A percentile compares a stretch with the other conserved stretches of the same genome.
Conservation (phyloP, 768 basidiomycete species). For the Tremella yokohamensis region DNA sequence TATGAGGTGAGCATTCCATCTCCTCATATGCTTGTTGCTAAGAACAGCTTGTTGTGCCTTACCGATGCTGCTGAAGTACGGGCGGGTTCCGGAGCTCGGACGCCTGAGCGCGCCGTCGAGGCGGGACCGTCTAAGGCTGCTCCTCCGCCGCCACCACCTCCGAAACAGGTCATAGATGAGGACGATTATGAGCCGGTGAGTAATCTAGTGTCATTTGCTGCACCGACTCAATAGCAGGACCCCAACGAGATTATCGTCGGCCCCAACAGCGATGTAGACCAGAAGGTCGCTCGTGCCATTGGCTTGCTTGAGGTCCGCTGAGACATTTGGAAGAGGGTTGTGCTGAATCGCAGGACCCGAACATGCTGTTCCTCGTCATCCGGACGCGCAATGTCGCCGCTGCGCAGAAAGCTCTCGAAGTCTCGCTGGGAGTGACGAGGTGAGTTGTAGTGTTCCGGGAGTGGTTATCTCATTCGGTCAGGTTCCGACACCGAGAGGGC, state of each 20-base stretch:
- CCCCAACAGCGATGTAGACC: slow-evolving; percentile 28
- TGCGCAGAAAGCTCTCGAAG: slow-evolving; percentile 40
- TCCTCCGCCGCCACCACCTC: slow-evolving; percentile 10
- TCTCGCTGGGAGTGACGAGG: slow-evolving; percentile 45
- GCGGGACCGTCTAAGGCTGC: neutral
- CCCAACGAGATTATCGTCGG: slow-evolving; percentile 48
- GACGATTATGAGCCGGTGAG: slow-evolving; percentile 45
- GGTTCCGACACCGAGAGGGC: slow-evolving; percentile 46
- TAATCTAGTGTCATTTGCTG: neutral
- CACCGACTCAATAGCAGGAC: slow-evolving; percentile 23
- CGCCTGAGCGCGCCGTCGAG: neutral
- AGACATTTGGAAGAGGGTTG: neutral
- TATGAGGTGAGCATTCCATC: slow-evolving; percentile 22
- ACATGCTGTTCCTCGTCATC: slow-evolving; percentile 47
- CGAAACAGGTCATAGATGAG: slow-evolving; percentile 25
- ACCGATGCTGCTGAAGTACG: slow-evolving; percentile 41
- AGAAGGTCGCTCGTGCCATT: slow-evolving; percentile 36
- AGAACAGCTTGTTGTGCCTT: slow-evolving; percentile 27
- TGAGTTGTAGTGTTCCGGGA: slow-evolving; percentile 9
- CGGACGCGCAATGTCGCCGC: slow-evolving; percentile 33
- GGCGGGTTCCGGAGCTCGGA: neutral
- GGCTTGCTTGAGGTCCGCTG: slow-evolving; percentile 34
- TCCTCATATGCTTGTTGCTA: neutral
- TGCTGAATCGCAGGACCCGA: slow-evolving; percentile 28
- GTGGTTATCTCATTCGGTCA: neutral